Conservation (phyloP, 345 rosid genomes). For the Eucalyptus curtisii region DNA sequence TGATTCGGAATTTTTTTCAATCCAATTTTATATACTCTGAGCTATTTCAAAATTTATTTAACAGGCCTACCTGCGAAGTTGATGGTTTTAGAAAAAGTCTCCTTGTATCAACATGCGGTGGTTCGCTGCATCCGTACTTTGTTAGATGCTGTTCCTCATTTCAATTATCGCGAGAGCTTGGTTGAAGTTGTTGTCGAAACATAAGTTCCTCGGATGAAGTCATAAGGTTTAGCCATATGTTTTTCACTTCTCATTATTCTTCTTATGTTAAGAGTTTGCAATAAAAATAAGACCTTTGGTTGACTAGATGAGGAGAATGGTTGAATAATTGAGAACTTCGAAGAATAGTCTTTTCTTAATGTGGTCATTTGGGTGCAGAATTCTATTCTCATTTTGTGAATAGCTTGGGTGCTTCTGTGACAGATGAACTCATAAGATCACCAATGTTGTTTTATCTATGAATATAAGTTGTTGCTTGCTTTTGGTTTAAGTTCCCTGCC, state of each 20-base stretch:
- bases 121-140: conserved; percentile 65
- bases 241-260: background rate
- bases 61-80: conserved; percentile 73
- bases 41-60: background rate
- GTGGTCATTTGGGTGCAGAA: background rate
- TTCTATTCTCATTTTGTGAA: background rate
- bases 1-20: background rate
- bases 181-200: conserved; percentile 53
- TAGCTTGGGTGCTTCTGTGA: background rate
- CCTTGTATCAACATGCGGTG: conserved; percentile 50
- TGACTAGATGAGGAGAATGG: background rate
- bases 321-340: background rate
- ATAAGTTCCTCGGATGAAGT: conserved; percentile 72
- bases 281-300: background rate
- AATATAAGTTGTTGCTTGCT: no score
- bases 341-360: background rate
- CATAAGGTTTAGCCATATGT: conserved; percentile 37
- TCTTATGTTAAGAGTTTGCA: background rate
- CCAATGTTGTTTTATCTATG: background rate
- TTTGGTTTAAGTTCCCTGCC: no score
- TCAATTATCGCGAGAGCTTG: conserved; percentile 72
- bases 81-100: conserved; percentile 36
- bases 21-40: background rate
- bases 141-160: conserved; percentile 86
- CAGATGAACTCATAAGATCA: background rate